These are phyloP conservation scores for Scedosporium aurantiacum DNA, from an alignment of 2,329 filamentous ascomycete species.

Conservation along the genomic window DNA sequence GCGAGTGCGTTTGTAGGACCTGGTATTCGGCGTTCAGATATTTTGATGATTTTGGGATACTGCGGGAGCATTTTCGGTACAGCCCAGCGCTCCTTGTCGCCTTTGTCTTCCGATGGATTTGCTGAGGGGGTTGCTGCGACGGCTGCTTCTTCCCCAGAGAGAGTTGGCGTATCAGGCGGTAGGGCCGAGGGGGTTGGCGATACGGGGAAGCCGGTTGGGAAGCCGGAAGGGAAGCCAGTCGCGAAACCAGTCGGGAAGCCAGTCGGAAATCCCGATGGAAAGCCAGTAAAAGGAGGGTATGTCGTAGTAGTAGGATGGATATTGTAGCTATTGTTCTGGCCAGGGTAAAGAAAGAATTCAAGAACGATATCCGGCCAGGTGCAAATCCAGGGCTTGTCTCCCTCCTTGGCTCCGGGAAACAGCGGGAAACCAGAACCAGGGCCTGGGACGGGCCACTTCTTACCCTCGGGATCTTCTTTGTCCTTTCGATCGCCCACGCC, in stretches of 20 bases:
- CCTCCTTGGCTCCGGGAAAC: conserved; percentile 22
- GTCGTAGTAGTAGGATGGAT: not conserved
- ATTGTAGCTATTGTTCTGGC: conserved; percentile 33
- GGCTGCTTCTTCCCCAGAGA: not conserved
- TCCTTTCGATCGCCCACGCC: not conserved
- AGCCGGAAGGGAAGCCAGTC: not conserved
- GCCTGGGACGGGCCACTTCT: conserved; percentile 15
- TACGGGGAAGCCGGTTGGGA: not conserved
- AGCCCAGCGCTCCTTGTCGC: conserved; percentile 2
- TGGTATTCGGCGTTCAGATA: conserved; percentile 39
- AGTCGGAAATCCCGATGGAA: conserved; percentile 1
- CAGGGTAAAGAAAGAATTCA: conserved; percentile 46
- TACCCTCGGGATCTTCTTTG: conserved; percentile 23
- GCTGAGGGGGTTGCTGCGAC: conserved; percentile 9
- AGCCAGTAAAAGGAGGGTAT: conserved; percentile 6
- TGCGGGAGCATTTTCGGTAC: conserved; percentile 13
- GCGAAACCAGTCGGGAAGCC: conserved; percentile 8
- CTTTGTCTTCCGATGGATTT: conserved; percentile 1
- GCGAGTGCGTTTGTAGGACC: conserved; percentile 22
- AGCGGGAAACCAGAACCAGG: conserved; percentile 13
- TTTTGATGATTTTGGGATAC: conserved; percentile 43
- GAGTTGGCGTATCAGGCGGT: not conserved
- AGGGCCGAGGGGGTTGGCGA: not conserved
- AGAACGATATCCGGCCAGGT: conserved; percentile 44
- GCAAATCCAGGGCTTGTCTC: conserved; percentile 48